Evolutionary conservation across 1,139 yeast genomes (phyloP).

Genomic region (Zygoascus meyerae): DNA sequence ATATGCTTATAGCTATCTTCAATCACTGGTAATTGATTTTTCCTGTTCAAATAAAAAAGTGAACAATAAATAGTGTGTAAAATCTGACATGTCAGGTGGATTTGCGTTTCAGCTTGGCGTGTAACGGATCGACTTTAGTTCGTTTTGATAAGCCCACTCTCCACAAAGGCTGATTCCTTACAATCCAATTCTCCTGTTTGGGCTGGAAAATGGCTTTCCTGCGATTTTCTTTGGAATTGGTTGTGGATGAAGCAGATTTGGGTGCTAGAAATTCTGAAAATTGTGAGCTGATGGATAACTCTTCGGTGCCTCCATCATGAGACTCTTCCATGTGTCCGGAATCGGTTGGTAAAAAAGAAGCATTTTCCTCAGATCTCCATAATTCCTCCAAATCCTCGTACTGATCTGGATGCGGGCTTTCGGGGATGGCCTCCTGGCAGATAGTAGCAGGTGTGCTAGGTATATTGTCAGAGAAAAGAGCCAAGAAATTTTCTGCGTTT

Average conservation of each 20-base stretch:
- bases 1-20: no score
- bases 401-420: slow-evolving; percentile 9
- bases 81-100: neutral
- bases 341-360: no score
- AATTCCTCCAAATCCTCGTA: slow-evolving; percentile 1
- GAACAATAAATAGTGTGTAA: neutral
- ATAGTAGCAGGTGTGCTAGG: slow-evolving; percentile 5
- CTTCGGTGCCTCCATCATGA: no score
- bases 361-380: no score
- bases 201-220: neutral
- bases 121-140: slow-evolving; percentile 6
- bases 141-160: slow-evolving; percentile 9
- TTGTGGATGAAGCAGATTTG: neutral
- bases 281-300: no score
- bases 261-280: no score
- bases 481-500: slow-evolving; percentile 6
- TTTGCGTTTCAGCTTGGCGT: neutral
- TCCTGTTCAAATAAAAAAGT: no score
- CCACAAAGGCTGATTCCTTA: neutral
- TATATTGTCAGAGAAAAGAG: neutral
- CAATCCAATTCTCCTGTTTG: neutral
- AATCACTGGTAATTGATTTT: no score
- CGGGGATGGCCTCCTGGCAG: slow-evolving; percentile 6
- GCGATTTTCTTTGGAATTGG: no score
- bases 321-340: no score